These are phyloP conservation scores for Lolium rigidum DNA, from an alignment of 176 grass and related monocot genomes.

Conservation along the genomic window DNA sequence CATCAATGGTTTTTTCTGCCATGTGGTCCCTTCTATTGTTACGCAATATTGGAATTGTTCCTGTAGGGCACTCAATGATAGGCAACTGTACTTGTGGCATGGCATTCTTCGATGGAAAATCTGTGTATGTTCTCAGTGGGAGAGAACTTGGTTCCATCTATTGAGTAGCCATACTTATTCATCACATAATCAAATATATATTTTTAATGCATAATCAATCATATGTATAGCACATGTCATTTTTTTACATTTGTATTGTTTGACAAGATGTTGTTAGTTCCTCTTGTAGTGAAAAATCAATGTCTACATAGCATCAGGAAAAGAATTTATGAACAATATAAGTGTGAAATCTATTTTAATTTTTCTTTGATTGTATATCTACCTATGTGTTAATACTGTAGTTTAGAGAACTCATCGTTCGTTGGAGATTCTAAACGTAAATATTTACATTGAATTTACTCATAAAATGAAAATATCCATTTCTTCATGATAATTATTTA, in stretches of 20 bases:
- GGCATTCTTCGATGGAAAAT: not conserved
- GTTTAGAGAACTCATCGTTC: too few species aligned
- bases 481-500: not conserved
- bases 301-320: not conserved
- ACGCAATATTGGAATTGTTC: conserved; percentile 20
- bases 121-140: not conserved
- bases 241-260: not conserved
- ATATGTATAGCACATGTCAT: too few species aligned
- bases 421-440: not conserved
- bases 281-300: not conserved
- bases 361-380: not conserved
- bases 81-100: not conserved
- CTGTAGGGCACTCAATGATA: not conserved
- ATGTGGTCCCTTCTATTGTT: not conserved
- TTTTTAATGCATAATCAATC: too few species aligned
- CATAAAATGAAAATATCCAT: not conserved
- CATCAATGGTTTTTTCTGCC: not conserved
- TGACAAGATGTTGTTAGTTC: not conserved
- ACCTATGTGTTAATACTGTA: too few species aligned
- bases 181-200: not conserved
- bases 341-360: not conserved
- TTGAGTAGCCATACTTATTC: not conserved
- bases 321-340: not conserved
- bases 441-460: not conserved
- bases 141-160: conserved; percentile 8